Evolutionary conservation across 2,329 filamentous ascomycete genomes (phyloP), one percentile per base, ranked within the genome.

Genomic region (Epichloe scottii): DNA sequence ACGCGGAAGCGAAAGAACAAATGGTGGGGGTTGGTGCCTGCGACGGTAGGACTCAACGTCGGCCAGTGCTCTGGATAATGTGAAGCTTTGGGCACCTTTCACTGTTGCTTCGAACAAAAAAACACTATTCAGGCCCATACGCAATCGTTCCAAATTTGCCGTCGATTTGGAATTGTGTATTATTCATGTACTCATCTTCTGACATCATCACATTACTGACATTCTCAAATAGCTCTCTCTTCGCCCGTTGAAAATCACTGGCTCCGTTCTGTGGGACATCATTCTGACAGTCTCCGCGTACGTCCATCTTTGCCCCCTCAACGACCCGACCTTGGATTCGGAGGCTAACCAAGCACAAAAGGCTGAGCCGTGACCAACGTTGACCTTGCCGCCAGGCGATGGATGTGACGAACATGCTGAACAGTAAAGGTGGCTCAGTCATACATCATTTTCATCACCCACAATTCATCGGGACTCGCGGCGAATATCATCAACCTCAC

Each of bases 321-420:
- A 34, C 21, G 35, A 33, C 33, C 19, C 51, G 41, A 46, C 19
- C 21, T 45, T 12, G 15, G 14, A 38, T 8, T 35, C 30, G 11
- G 35, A 46, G 48, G 34, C 8, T 35, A 44, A 52, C 42, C 43
- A 41, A 50, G 54, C 54, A 54, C 11, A 53, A 14, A 49, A 62
- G 62, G 55, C 62, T 62, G 59, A 62, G 59, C 59, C 66, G 60
- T 56, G 68, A 71, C 66, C 65, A 62, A 63, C 72, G 70, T 60
- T 68, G 70, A 57, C 69, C 67, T 54, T 65, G 72, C 47, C 67
- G 68, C 58, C 71, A 73, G 64, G 70, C 74, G 53, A 77, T 76
- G 73, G 73, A 73, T 60, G 73, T 77, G 59, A 73, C 68, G 59
- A 74, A 69, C 62, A 73, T 77, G 67, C 63, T 76, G 60, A 76